Percentiles rank a stretch among this genome's conserved stretches.
These are phyloP conservation scores for Nitzschia sp. DNA, from an alignment of 108 stramenopile species.

Conservation along the genomic window DNA sequence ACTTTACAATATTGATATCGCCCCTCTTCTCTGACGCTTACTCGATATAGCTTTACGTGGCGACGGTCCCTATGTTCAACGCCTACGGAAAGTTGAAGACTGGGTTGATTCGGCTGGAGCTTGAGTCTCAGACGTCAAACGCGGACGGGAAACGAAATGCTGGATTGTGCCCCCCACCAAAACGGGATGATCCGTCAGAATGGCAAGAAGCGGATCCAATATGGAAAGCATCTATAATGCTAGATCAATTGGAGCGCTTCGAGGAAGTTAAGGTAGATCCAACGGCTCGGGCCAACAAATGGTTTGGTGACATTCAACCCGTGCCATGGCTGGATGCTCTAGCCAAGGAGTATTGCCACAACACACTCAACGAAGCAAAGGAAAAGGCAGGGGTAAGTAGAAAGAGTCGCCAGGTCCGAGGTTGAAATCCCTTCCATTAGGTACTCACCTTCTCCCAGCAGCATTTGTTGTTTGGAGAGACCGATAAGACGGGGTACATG, in stretches of 20 bases:
- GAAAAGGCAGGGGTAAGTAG: constrained; percentile 36
- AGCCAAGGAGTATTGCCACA: constrained; percentile 57
- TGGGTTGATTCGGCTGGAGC: constrained; percentile 33
- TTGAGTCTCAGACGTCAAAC: background rate
- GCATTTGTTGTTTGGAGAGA: background rate
- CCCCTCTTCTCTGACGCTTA: background rate
- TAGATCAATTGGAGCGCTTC: constrained; percentile 47
- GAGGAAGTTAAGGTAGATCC: constrained; percentile 23
- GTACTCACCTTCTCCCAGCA: background rate
- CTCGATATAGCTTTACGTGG: constrained; percentile 29
- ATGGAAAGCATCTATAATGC: constrained; percentile 51
- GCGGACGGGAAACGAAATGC: constrained; percentile 2
- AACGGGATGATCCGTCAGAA: constrained; percentile 1
- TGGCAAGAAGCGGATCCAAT: constrained; percentile 42
- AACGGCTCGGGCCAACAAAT: constrained; percentile 11
- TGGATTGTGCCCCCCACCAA: constrained; percentile 23
- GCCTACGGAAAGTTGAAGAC: constrained; percentile 45
- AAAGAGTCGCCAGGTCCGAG: background rate
- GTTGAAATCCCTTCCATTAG: too few relatives aligned
- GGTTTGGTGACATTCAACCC: constrained; percentile 45
- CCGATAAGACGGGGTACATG: constrained; percentile 22
- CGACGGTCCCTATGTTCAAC: constrained; percentile 44
- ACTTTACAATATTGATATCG: background rate
- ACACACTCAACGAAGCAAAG: constrained; percentile 44
- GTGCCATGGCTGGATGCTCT: constrained; percentile 80